Evolutionary conservation across 345 rosid species (phyloP).

Genomic region (Erysimum cheiranthoides): DNA sequence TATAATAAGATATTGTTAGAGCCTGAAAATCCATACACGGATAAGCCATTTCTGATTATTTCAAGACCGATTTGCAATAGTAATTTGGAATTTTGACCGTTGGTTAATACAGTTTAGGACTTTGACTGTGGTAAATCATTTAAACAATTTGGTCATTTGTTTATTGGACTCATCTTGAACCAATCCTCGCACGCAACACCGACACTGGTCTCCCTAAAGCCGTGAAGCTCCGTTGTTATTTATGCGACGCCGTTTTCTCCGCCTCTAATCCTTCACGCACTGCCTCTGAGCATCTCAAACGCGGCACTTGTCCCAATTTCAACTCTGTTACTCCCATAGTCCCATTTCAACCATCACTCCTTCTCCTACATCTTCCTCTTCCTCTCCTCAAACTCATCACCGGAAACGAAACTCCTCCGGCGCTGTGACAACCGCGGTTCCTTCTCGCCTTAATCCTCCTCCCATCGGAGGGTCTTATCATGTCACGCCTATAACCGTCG

Average conservation of each 20-base stretch:
- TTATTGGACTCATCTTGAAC: slow-evolving; percentile 99
- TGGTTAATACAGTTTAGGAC: too few relatives aligned
- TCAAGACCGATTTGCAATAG: too few relatives aligned
- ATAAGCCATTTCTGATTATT: too few relatives aligned
- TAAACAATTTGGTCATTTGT: too few relatives aligned
- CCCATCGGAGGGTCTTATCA: slow-evolving; percentile 53
- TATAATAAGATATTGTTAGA: too few relatives aligned
- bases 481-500: slow-evolving; percentile 69
- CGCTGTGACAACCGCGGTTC: slow-evolving; percentile 40
- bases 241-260: slow-evolving; percentile 96
- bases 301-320: slow-evolving; percentile 94
- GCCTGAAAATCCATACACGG: too few relatives aligned
- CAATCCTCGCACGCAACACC: slow-evolving; percentile 80
- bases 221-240: slow-evolving; percentile 92
- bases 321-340: slow-evolving; percentile 82
- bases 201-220: slow-evolving; percentile 94
- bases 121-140: too few relatives aligned
- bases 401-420: slow-evolving; percentile 71
- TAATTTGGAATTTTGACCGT: too few relatives aligned
- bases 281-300: slow-evolving; percentile 97
- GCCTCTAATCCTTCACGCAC: slow-evolving; percentile 99
- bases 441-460: slow-evolving; percentile 39
- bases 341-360: slow-evolving; percentile 59
- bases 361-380: slow-evolving; percentile 43
- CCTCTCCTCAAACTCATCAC: slow-evolving; percentile 42